These are phyloP conservation scores for Talaromyces sp. DNA, from an alignment of 2,329 filamentous ascomycete species.

Conservation along the genomic window DNA sequence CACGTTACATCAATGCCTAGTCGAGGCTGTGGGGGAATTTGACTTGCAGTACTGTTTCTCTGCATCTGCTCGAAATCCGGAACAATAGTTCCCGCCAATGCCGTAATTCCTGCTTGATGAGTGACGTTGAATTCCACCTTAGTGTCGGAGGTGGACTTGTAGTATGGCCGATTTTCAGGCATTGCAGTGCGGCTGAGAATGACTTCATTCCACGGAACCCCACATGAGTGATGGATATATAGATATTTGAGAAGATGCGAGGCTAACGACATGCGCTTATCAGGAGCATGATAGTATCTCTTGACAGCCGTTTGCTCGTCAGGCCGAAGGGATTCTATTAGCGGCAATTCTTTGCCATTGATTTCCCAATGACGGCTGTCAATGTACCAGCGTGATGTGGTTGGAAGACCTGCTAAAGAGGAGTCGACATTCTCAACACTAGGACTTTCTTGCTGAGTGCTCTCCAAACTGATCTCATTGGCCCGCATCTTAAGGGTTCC, in stretches of 20 bases:
- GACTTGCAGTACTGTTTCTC: not conserved
- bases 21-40: slow-evolving; percentile 30
- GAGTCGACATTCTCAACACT: slow-evolving; percentile 4
- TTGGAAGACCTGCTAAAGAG: slow-evolving; percentile 12
- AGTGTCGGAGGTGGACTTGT: slow-evolving; percentile 41
- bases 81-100: slow-evolving; percentile 54
- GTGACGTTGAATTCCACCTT: slow-evolving; percentile 66
- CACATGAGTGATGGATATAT: slow-evolving; percentile 59
- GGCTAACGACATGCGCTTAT: slow-evolving; percentile 63
- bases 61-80: slow-evolving; percentile 11
- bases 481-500: slow-evolving; percentile 11
- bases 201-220: slow-evolving; percentile 61
- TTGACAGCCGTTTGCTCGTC: slow-evolving; percentile 55
- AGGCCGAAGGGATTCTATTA: slow-evolving; percentile 44
- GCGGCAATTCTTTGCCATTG: slow-evolving; percentile 36
- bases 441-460: slow-evolving; percentile 8
- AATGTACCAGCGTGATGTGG: slow-evolving; percentile 48
- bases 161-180: slow-evolving; percentile 56
- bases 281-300: slow-evolving; percentile 56
- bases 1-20: slow-evolving; percentile 67
- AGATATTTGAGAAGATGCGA: slow-evolving; percentile 65
- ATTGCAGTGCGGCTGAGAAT: slow-evolving; percentile 55
- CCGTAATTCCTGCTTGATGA: slow-evolving; percentile 66
- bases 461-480: slow-evolving; percentile 16
- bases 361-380: slow-evolving; percentile 42